Percentiles rank a stretch among this genome's conserved stretches.
Conservation (phyloP, 306 rosid genomes). For the Vigna hirtella region DNA sequence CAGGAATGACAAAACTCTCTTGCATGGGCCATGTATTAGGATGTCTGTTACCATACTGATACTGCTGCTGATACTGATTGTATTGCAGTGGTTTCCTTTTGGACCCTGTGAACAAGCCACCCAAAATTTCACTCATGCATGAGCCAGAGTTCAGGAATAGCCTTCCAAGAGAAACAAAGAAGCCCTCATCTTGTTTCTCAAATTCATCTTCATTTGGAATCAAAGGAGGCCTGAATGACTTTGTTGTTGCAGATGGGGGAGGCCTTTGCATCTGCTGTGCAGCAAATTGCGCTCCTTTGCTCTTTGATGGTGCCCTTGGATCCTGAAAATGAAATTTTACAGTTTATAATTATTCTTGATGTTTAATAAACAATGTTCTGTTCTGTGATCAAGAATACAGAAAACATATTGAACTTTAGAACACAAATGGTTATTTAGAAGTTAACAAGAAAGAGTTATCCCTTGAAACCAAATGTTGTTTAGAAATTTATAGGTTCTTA, state of each 20-base stretch:
- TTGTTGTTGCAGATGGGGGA: constrained; percentile 41
- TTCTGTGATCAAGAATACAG: constrained; percentile 15
- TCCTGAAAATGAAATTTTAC: constrained; percentile 53
- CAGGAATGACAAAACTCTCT: constrained; percentile 90
- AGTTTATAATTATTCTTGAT: too few relatives aligned
- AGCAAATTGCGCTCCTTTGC: constrained; percentile 55
- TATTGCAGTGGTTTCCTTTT: constrained; percentile 72
- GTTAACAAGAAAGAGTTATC: neutral
- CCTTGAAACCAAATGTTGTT: neutral
- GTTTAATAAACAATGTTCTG: neutral
- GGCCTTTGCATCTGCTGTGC: constrained; percentile 62
- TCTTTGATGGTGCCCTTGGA: constrained; percentile 54
- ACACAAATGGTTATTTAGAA: neutral
- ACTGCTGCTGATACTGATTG: constrained; percentile 70
- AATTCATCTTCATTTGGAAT: constrained; percentile 82
- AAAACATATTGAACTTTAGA: neutral
- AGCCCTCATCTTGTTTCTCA: constrained; percentile 79
- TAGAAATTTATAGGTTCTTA: constrained; percentile 6
- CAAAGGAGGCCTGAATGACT: constrained; percentile 80
- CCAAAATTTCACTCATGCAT: constrained; percentile 67
- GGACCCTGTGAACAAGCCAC: constrained; percentile 65
- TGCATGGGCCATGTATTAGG: constrained; percentile 79
- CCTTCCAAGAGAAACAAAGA: constrained; percentile 87
- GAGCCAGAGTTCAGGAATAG: constrained; percentile 76
- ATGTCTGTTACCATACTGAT: constrained; percentile 60